Percentiles rank a stretch among this genome's conserved stretches.
Evolutionary conservation across 495 filamentous ascomycete species (phyloP).

Genomic region (Pyrenula aspistea): DNA sequence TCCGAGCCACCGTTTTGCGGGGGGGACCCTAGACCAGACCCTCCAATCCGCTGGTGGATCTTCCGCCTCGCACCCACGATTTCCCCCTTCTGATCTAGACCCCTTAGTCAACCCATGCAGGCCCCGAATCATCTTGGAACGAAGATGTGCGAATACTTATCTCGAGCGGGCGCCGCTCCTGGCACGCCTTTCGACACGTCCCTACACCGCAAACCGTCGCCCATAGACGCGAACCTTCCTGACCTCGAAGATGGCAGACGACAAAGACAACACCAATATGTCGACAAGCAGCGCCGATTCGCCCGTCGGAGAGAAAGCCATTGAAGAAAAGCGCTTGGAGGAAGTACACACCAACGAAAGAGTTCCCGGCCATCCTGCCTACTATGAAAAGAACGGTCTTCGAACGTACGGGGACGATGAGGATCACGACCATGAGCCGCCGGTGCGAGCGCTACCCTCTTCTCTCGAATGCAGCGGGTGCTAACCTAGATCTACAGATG

Average conservation of each 20-base stretch:
- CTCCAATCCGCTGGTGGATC: background rate
- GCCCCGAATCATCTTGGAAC: background rate
- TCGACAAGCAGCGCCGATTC: background rate
- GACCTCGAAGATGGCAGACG: background rate
- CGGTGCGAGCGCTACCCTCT: constrained; percentile 7
- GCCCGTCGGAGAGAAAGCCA: background rate
- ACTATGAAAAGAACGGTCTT: constrained; percentile 38
- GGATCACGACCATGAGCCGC: constrained; percentile 38
- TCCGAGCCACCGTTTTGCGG: background rate
- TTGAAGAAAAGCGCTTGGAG: background rate
- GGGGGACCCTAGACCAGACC: background rate
- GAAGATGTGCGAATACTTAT: background rate
- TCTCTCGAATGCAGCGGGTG: background rate
- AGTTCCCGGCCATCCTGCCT: constrained; percentile 5
- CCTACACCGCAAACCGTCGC: background rate
- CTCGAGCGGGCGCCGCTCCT: background rate
- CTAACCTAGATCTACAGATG: constrained; percentile 28
- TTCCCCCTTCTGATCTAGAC: background rate
- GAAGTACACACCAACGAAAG: background rate
- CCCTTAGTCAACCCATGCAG: background rate
- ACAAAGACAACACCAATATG: background rate
- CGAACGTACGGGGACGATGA: constrained; percentile 35
- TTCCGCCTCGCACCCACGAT: background rate
- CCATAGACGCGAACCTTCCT: background rate
- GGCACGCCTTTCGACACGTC: background rate